Percentiles rank a stretch among this genome's conserved stretches.
Conservation (phyloP, 202 grass and related monocot species). For the Musa balbisiana region DNA sequence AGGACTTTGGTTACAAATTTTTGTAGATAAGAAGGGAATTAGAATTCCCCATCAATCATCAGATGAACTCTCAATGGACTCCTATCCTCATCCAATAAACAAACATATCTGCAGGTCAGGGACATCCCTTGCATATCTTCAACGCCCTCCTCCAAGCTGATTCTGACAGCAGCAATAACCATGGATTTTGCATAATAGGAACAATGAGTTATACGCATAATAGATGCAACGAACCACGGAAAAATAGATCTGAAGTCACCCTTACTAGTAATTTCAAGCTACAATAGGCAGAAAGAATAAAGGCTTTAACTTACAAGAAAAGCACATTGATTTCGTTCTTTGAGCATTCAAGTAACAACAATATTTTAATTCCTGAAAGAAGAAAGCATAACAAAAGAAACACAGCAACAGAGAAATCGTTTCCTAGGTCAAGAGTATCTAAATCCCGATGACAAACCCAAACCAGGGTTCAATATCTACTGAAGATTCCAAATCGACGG, state of each 20-base stretch:
- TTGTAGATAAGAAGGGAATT: background rate
- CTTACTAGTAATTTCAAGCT: background rate
- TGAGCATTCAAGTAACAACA: background rate
- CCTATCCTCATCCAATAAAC: background rate
- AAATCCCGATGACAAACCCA: too few species aligned
- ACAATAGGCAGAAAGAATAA: background rate
- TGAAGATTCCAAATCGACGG: too few species aligned
- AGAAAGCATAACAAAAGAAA: background rate
- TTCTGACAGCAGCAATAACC: background rate
- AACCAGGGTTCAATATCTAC: too few species aligned
- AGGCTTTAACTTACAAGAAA: background rate
- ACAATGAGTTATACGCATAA: background rate
- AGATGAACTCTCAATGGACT: background rate
- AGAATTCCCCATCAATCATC: background rate
- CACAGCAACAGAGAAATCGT: background rate
- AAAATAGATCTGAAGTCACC: background rate
- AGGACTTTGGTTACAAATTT: too few species aligned
- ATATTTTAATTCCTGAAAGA: background rate
- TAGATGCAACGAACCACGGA: too few species aligned
- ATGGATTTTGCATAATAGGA: background rate
- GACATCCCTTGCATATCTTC: too few species aligned
- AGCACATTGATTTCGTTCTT: background rate
- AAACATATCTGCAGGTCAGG: background rate
- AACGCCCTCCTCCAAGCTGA: background rate
- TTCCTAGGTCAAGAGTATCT: too few species aligned